Percentiles rank a stretch among this genome's conserved stretches.
phyloP scores from a whole-genome alignment of 2,329 filamentous ascomycete species.

The Juglanconis sp. region DNA sequence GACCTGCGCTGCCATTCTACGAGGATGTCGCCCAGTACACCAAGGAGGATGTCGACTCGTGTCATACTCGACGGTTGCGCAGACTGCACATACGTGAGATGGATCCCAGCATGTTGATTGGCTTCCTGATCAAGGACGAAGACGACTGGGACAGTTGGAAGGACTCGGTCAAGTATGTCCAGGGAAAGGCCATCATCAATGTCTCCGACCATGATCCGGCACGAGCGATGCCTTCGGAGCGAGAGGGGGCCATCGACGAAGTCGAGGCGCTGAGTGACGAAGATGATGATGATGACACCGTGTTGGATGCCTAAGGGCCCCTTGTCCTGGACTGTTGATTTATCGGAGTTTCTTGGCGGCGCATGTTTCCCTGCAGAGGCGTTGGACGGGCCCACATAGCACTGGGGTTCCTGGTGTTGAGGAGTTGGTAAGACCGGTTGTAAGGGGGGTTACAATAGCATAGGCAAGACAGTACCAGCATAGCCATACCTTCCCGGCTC shows the following conservation, averaged over 20 bases:
- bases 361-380: not conserved
- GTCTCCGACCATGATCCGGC: slow-evolving; percentile 70
- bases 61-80: slow-evolving; percentile 82
- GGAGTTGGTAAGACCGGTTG: not conserved
- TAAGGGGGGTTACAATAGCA: not conserved
- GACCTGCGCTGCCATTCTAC: slow-evolving; percentile 68
- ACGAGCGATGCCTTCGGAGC: slow-evolving; percentile 51
- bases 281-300: slow-evolving; percentile 40
- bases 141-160: slow-evolving; percentile 85
- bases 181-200: slow-evolving; percentile 82
- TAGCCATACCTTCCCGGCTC: not conserved
- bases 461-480: not conserved
- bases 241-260: slow-evolving; percentile 77
- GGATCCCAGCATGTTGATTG: slow-evolving; percentile 97
- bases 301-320: slow-evolving; percentile 16
- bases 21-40: slow-evolving; percentile 57
- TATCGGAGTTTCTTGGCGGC: not conserved
- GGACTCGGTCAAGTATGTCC: slow-evolving; percentile 66
- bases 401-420: not conserved
- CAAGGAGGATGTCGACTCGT: slow-evolving; percentile 72
- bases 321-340: not conserved
- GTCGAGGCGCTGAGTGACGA: slow-evolving; percentile 83
- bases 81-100: slow-evolving; percentile 84
- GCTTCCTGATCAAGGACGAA: slow-evolving; percentile 80
- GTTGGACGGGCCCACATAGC: not conserved